These are phyloP conservation scores for Fusarium begoniae DNA, from an alignment of 2,329 filamentous ascomycete genomes.

Conservation along the genomic window DNA sequence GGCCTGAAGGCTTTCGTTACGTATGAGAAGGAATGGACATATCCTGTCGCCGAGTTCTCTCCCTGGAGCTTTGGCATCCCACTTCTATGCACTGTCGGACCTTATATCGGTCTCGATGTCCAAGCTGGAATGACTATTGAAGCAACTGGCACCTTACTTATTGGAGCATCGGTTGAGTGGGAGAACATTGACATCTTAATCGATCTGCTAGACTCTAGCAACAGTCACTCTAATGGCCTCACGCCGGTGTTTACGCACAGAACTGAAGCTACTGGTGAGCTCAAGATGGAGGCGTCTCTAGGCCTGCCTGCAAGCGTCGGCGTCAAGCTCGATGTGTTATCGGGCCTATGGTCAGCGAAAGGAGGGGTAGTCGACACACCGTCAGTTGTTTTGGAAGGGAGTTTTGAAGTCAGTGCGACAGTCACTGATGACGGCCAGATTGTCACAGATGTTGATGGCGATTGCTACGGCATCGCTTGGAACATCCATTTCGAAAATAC, in stretches of 20 bases:
- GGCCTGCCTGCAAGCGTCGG: background rate
- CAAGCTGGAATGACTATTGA: background rate
- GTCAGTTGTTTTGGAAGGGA: background rate
- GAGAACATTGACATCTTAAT: slow-evolving; percentile 6
- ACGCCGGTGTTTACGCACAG: background rate
- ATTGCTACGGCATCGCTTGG: slow-evolving; percentile 12
- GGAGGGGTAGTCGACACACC: background rate
- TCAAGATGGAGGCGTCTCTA: background rate
- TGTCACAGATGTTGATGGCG: background rate
- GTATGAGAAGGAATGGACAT: slow-evolving; percentile 1
- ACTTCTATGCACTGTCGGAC: background rate
- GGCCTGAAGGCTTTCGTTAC: background rate
- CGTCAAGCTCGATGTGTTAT: background rate
- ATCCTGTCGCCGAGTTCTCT: background rate
- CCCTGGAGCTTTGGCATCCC: background rate
- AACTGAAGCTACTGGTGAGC: background rate
- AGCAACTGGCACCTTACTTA: background rate
- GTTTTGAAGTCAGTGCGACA: background rate
- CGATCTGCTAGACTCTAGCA: background rate
- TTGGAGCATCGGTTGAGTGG: slow-evolving; percentile 3
- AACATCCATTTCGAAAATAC: slow-evolving; percentile 15
- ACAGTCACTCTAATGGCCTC: background rate
- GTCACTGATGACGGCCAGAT: background rate
- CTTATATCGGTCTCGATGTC: background rate
- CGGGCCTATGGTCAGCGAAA: background rate